Evolutionary conservation across 23 red algal species (phyloP).

Genomic region (Rhodosorus marinus): DNA sequence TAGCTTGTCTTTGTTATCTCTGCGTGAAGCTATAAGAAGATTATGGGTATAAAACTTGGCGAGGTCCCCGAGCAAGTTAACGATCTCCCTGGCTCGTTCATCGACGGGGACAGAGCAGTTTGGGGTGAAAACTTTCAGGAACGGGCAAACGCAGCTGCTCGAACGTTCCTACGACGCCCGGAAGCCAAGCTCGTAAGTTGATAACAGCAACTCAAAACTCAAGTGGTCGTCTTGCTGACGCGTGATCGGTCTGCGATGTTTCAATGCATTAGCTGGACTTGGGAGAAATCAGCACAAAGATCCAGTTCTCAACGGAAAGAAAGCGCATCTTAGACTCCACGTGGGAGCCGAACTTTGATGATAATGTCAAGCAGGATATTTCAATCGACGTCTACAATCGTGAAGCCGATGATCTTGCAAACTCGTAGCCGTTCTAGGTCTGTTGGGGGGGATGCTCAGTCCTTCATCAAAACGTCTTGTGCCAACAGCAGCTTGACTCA

Average conservation of each 20-base stretch:
- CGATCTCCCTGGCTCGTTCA: constrained; percentile 3
- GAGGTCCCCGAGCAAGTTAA: background rate
- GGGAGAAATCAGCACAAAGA: background rate
- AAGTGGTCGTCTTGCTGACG: too few species aligned
- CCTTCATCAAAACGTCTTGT: too few species aligned
- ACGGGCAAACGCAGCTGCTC: constrained; percentile 4
- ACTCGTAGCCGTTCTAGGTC: too few species aligned
- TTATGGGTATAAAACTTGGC: background rate
- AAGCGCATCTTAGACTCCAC: constrained; percentile 13
- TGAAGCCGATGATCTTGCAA: background rate
- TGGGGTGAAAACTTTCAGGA: constrained; percentile 7
- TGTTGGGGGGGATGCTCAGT: too few species aligned
- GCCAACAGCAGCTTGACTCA: too few species aligned
- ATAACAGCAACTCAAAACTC: too few species aligned
- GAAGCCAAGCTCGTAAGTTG: constrained; percentile 1
- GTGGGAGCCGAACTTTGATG: constrained; percentile 21
- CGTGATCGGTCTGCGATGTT: too few species aligned
- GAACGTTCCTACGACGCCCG: constrained; percentile 3
- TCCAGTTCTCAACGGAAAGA: constrained; percentile 2
- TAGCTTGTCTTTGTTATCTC: too few species aligned
- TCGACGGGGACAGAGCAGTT: constrained; percentile 1
- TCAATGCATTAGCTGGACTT: too few species aligned
- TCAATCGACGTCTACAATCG: constrained; percentile 22
- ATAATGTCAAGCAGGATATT: constrained; percentile 29
- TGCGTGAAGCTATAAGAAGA: constrained; percentile 12